Evolutionary conservation across 805 yeast genomes (phyloP).

Genomic region (Jamesozyma lodderae): DNA sequence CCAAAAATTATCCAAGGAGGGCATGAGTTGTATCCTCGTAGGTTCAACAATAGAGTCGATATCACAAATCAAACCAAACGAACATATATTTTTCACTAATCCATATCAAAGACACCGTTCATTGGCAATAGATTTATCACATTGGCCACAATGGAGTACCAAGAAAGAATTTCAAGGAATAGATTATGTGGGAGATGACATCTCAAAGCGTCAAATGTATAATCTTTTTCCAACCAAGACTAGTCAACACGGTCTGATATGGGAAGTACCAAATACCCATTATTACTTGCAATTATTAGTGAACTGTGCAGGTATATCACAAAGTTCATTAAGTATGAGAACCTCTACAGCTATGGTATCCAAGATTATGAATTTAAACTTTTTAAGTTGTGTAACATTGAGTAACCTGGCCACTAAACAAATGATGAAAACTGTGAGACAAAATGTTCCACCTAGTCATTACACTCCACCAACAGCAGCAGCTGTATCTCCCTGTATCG

Average conservation of each 20-base stretch:
- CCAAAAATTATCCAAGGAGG: slow-evolving; percentile 21
- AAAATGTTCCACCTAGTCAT: not conserved
- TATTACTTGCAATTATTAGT: slow-evolving; percentile 19
- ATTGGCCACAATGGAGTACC: slow-evolving; percentile 25
- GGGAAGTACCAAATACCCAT: slow-evolving; percentile 4
- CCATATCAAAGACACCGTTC: slow-evolving; percentile 19
- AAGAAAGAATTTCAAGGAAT: slow-evolving; percentile 10
- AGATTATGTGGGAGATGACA: slow-evolving; percentile 3
- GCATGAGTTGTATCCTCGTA: slow-evolving; percentile 21
- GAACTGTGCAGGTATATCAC: slow-evolving; percentile 29
- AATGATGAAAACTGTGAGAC: slow-evolving; percentile 11
- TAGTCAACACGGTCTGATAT: not conserved
- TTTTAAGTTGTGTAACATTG: slow-evolving; percentile 20
- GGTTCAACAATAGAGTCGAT: slow-evolving; percentile 17
- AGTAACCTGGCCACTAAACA: slow-evolving; percentile 15
- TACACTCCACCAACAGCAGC: not conserved
- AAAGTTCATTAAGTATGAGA: slow-evolving; percentile 17
- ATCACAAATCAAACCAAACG: slow-evolving; percentile 2
- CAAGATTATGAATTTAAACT: slow-evolving; percentile 22
- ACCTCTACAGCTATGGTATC: slow-evolving; percentile 11
- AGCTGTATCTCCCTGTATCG: slow-evolving; percentile 10
- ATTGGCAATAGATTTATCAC: slow-evolving; percentile 20
- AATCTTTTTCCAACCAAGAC: not conserved
- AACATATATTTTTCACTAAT: slow-evolving; percentile 7
- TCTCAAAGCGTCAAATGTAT: not conserved